Evolutionary conservation across 2,329 filamentous ascomycete genomes (phyloP), one percentile per base, ranked within the genome.

Genomic region (Canariomyces notabilis): DNA sequence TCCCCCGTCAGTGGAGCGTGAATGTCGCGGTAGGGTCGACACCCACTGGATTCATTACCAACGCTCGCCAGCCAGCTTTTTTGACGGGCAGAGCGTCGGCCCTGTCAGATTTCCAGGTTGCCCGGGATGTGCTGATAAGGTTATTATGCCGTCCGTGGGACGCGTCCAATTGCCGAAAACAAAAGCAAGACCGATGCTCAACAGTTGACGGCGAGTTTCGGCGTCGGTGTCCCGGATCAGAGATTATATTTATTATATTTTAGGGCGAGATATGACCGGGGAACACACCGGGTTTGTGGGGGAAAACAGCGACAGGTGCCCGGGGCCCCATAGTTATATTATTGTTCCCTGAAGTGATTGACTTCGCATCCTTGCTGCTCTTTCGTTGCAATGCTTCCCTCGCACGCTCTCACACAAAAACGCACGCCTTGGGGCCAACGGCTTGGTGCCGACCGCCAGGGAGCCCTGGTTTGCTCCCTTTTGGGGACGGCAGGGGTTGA

Each of bases 311-410:
- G 44, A 46, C n/a, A n/a, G n/a, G n/a, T n/a, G 40, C 32, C 49
- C 37, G 18, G 48, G 46, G 49, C 22, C 42, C 22, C 44, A 49
- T n/a, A n/a, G n/a, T n/a, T n/a, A n/a, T n/a, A n/a, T 48, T 54
- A 54, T 54, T 53, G 50, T 52, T 41, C 42, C 41, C 48, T 44
- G 49, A 46, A 46, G 43, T 50, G 53, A 51, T 51, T 51, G 53
- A 51, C 50, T 51, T 49, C 49, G 44, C 29, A 50, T 48, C 52
- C 53, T 50, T 44, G 53, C 44, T 48, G 42, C 20, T 16, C 45
- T 54, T 42, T n/a, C n/a, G n/a, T n/a, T 44, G 31, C 53, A 50
- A 54, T 56, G 54, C 49, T 38, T 46, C 37, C 37, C 44, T 34
- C 31, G 6, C 26, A 34, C 16, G 22, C 22, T 9, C 19, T 18